phyloP scores from a whole-genome alignment of 305 asterid species.

The Fraxinus albicans region DNA sequence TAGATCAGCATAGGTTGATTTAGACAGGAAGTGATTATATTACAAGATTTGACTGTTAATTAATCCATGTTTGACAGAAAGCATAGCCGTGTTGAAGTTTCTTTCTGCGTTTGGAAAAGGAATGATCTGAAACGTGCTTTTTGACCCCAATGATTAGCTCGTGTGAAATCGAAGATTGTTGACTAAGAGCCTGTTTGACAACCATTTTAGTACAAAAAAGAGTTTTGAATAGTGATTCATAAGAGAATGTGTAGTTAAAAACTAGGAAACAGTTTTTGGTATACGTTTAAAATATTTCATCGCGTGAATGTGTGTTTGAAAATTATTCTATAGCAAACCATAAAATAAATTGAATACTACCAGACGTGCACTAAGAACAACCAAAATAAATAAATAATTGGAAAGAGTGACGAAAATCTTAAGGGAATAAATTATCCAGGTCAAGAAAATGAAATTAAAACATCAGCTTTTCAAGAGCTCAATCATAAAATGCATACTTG shows the following conservation, averaged over 20 bases:
- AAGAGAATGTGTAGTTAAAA: too few species aligned
- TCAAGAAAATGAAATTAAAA: neutral
- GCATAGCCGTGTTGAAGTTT: constrained; percentile 27
- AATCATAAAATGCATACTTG: neutral
- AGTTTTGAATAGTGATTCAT: too few species aligned
- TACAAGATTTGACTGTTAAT: neutral
- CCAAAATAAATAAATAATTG: neutral
- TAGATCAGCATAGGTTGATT: neutral
- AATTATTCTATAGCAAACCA: too few species aligned
- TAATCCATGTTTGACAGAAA: constrained; percentile 1
- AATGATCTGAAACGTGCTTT: constrained; percentile 20
- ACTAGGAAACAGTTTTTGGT: too few species aligned
- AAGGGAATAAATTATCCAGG: neutral
- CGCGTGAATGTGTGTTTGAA: too few species aligned
- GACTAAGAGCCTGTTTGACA: too few species aligned
- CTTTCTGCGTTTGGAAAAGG: constrained; percentile 21
- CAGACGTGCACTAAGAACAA: neutral
- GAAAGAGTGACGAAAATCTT: neutral
- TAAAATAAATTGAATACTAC: too few species aligned
- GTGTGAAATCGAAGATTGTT: neutral
- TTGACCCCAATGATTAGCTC: constrained; percentile 25
- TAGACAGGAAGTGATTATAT: neutral
- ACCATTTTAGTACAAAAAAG: too few species aligned
- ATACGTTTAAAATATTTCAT: too few species aligned
- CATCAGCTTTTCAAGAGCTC: neutral